Conservation (phyloP, 768 basidiomycete species). For the Postia placenta region DNA sequence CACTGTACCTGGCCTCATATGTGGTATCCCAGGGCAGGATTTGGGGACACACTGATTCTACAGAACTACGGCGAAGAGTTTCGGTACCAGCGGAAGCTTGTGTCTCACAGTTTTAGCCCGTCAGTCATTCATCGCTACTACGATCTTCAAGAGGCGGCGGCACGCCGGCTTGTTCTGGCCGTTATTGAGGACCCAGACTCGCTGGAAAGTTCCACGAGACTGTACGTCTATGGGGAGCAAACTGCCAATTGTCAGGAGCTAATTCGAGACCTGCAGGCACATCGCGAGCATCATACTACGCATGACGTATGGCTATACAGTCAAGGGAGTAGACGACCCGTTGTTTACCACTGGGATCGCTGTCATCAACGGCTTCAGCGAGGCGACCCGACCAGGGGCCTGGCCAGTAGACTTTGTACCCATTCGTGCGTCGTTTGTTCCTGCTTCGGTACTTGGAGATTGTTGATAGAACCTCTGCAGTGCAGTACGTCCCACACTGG, state of each 20-base stretch:
- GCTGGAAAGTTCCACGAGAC: not conserved
- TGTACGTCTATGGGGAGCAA: too few relatives aligned
- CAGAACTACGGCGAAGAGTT: not conserved
- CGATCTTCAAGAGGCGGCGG: too few relatives aligned
- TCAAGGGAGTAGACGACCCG: slow-evolving; percentile 2
- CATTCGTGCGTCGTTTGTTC: not conserved
- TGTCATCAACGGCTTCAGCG: slow-evolving; percentile 2
- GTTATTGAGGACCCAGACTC: not conserved
- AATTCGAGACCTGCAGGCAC: not conserved
- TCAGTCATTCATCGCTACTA: not conserved
- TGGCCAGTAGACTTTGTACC: slow-evolving; percentile 1
- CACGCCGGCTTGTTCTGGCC: too few relatives aligned
- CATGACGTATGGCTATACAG: slow-evolving; percentile 1
- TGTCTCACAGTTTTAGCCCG: not conserved
- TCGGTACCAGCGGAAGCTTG: slow-evolving; percentile 1
- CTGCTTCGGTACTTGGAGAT: not conserved
- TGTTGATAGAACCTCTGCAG: not conserved
- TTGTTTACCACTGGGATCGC: not conserved
- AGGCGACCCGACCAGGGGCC: not conserved
- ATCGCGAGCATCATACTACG: slow-evolving; percentile 3
- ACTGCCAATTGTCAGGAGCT: too few relatives aligned
- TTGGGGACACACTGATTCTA: not conserved
- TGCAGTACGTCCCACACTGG: not conserved
- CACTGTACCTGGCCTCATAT: too few relatives aligned
- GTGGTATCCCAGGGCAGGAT: not conserved